Conservation (phyloP, 371 early-diverging fungal genomes). For the Blastocladiella emersonii region DNA sequence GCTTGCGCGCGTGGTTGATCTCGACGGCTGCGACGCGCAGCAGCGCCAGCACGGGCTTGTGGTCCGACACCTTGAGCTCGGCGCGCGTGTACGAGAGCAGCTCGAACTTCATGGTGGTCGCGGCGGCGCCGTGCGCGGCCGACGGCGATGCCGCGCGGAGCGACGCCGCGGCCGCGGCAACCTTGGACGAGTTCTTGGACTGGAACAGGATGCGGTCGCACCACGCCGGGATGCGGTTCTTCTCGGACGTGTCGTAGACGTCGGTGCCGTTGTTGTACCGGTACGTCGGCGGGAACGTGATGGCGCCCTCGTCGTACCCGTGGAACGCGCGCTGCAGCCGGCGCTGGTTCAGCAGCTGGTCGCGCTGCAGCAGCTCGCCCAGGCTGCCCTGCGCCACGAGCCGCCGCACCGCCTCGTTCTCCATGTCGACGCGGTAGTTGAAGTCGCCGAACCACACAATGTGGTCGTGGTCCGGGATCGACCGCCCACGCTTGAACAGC, state of each 20-base stretch:
- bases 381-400: constrained; percentile 34
- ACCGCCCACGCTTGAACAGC: constrained; percentile 13
- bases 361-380: constrained; percentile 33
- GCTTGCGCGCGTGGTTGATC: background rate
- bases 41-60: constrained; percentile 12
- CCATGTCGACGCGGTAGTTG: constrained; percentile 72
- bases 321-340: constrained; percentile 16
- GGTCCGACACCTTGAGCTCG: constrained; percentile 9
- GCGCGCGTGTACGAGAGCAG: constrained; percentile 4
- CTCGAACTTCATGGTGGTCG: background rate
- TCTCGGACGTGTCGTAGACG: constrained; percentile 23
- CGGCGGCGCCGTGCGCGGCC: background rate
- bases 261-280: constrained; percentile 34
- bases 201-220: constrained; percentile 10
- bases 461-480: constrained; percentile 2
- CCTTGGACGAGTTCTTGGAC: background rate
- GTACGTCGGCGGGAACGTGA: constrained; percentile 31
- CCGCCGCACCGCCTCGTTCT: constrained; percentile 14
- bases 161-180: too few species aligned
- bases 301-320: constrained; percentile 22
- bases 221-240: constrained; percentile 14
- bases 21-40: background rate
- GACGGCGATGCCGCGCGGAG: too few species aligned
- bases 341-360: constrained; percentile 21
- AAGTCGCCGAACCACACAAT: constrained; percentile 53